Evolutionary conservation across 2,329 filamentous ascomycete genomes (phyloP).

Genomic region (Fusarium sambucinum): DNA sequence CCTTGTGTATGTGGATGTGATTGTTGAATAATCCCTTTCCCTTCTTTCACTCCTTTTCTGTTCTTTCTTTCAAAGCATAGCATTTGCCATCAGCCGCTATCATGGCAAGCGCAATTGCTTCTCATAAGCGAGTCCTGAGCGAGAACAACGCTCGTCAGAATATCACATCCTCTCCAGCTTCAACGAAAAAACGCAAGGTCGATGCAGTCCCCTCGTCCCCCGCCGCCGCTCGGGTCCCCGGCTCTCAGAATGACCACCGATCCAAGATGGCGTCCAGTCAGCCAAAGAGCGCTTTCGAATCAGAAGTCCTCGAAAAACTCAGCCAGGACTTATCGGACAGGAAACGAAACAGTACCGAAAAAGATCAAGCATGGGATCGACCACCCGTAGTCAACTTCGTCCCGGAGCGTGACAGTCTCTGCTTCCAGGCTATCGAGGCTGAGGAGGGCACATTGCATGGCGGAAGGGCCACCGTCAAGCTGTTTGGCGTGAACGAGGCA

Average conservation of each 20-base stretch:
- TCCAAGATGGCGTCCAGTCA: constrained; percentile 77
- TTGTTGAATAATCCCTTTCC: background rate
- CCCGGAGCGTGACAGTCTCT: constrained; percentile 75
- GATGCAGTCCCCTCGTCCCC: constrained; percentile 70
- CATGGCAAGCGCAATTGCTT: constrained; percentile 66
- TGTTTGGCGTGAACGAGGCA: constrained; percentile 87
- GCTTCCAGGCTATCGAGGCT: constrained; percentile 94
- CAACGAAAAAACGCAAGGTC: constrained; percentile 86
- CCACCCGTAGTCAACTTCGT: constrained; percentile 65
- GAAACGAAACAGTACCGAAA: constrained; percentile 89
- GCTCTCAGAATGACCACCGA: constrained; percentile 72
- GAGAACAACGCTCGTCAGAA: constrained; percentile 76
- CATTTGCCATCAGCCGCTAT: constrained; percentile 35
- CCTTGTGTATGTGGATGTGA: constrained; percentile 32
- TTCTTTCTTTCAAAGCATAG: constrained; percentile 15
- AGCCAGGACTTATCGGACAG: constrained; percentile 90
- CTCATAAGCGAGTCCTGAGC: constrained; percentile 79
- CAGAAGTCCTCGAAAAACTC: constrained; percentile 93
- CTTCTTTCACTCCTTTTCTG: constrained; percentile 6
- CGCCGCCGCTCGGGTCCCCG: constrained; percentile 67
- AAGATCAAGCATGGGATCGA: constrained; percentile 90
- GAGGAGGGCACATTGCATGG: constrained; percentile 88
- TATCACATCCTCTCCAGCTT: constrained; percentile 65
- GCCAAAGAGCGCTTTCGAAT: constrained; percentile 91
- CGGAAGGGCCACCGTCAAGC: constrained; percentile 81